Percentiles rank a stretch among this genome's conserved stretches.
Conservation (phyloP, 176 grass and related monocot genomes). For the Oryza australiensis region DNA sequence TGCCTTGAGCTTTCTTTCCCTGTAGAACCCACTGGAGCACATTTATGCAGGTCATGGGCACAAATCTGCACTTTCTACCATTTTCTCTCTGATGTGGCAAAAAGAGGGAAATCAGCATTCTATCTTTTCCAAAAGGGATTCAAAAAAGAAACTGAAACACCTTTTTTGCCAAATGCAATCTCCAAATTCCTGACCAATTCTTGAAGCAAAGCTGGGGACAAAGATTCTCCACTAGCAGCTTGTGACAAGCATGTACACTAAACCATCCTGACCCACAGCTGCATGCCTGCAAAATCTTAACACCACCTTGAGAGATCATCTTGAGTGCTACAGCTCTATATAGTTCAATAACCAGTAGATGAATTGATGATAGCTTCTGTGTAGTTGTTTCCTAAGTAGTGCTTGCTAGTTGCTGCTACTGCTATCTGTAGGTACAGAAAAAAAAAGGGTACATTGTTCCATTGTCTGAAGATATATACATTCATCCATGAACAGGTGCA, state of each 20-base stretch:
- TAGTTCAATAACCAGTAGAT: constrained; percentile 38
- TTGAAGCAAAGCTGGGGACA: constrained; percentile 41
- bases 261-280: constrained; percentile 45
- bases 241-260: constrained; percentile 54
- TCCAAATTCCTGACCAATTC: constrained; percentile 39
- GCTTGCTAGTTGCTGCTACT: constrained; percentile 22
- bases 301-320: constrained; percentile 32
- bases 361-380: constrained; percentile 36
- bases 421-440: constrained; percentile 26
- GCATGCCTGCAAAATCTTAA: constrained; percentile 52
- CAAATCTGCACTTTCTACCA: constrained; percentile 18
- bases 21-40: neutral
- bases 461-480: constrained; percentile 33
- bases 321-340: constrained; percentile 41
- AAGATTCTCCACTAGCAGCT: constrained; percentile 57
- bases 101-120: neutral
- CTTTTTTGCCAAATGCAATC: constrained; percentile 36
- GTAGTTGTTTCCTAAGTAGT: constrained; percentile 20
- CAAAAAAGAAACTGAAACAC: constrained; percentile 24
- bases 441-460: neutral
- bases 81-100: constrained; percentile 8
- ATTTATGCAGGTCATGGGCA: constrained; percentile 8
- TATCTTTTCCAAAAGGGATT: constrained; percentile 39
- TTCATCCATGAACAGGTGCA: constrained; percentile 61
- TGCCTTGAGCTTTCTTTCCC: neutral